Evolutionary conservation across 306 rosid species (phyloP).

Genomic region (Prunus davidiana): DNA sequence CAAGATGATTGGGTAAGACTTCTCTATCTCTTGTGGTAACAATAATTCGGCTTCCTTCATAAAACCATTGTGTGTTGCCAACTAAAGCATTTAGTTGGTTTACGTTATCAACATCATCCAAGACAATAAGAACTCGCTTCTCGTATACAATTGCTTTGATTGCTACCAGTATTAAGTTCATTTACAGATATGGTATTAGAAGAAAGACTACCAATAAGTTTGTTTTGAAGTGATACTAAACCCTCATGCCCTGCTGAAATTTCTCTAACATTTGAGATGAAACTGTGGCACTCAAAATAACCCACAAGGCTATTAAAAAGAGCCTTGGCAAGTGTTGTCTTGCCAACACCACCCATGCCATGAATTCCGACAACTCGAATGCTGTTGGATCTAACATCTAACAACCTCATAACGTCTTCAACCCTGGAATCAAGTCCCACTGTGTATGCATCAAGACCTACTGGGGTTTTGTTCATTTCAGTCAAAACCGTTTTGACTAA

Average conservation of each 20-base stretch:
- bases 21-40: constrained; percentile 53
- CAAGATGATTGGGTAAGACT: constrained; percentile 21
- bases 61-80: constrained; percentile 43
- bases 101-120: constrained; percentile 57
- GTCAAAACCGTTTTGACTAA: constrained; percentile 34
- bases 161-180: constrained; percentile 17
- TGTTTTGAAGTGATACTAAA: constrained; percentile 35
- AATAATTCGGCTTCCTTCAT: constrained; percentile 50
- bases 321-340: constrained; percentile 57
- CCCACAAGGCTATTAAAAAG: constrained; percentile 38
- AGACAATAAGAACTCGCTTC: constrained; percentile 42
- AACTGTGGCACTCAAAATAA: constrained; percentile 32
- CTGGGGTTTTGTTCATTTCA: constrained; percentile 41
- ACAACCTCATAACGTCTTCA: constrained; percentile 14
- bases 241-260: constrained; percentile 26
- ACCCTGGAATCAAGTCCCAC: constrained; percentile 52
- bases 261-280: constrained; percentile 51
- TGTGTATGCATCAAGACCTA: constrained; percentile 26
- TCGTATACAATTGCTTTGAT: constrained; percentile 14
- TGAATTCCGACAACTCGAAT: constrained; percentile 37
- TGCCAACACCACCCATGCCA: constrained; percentile 61
- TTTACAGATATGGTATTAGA: background rate
- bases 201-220: constrained; percentile 21
- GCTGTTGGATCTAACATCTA: constrained; percentile 40
- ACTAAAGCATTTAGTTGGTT: constrained; percentile 35